Evolutionary conservation across 192 early-diverging fungal genomes (phyloP), one percentile per base, ranked within the genome.

Genomic region (Spinellus fusiger): DNA sequence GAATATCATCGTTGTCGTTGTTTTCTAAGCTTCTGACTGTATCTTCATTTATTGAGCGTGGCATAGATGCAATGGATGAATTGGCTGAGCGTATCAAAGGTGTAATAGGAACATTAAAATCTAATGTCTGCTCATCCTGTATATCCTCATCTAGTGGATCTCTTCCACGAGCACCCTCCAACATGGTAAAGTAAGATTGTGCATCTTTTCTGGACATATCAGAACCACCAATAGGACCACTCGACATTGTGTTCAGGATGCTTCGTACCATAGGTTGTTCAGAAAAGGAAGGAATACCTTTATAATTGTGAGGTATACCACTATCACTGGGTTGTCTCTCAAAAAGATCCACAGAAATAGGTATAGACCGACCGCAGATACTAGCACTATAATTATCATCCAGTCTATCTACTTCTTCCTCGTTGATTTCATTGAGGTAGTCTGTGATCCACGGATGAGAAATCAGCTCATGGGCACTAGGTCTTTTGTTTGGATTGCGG

Each of bases 401-500:
- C 3, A 18, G 40, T n/a, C 13, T 12, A n/a, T 44, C 15, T 10
- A n/a, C 15, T 3, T 44, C 40, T 12, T 61, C 49, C 25, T 50
- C 49, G 18, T 25, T 54, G 26, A 37, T 59, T 47, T 40, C 26
- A 22, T 69, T 64, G 29, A 70, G 27, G 18, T 76, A 80, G 16
- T 68, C 74, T 1, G 67, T 59, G 16, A 93, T 70, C 91, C 92
- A 95, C 10, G 77, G 74, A 69, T 95, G 86, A 4, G 71, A 47
- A 20, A 93, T 64, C 20, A 95, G 67, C 49, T 93, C 90, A 2
- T 71, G 67, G 1, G 93, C 93, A 1, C 78, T 67, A 2, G 93
- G 91, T 3, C 93, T 85, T 27, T 85, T 68, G 1, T 66, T 71
- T 0, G 89, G 80, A 38, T 84, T 81, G 26, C 89, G 82, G 1